Conservation (phyloP, 2,329 filamentous ascomycete species). For the Fusarium devonianum region DNA sequence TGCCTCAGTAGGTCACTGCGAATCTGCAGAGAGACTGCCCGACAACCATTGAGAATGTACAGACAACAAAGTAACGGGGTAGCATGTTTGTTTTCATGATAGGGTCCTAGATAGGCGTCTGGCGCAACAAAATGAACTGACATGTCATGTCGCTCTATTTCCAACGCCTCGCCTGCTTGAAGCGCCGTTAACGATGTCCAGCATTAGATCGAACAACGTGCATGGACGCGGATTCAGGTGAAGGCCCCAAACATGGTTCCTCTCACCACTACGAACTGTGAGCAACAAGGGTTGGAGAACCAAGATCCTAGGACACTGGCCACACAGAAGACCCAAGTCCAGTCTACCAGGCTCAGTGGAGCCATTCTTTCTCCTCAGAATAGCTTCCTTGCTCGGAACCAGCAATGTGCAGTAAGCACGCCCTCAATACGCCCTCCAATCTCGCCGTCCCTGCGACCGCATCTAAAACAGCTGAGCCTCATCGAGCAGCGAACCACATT, state of each 20-base stretch:
- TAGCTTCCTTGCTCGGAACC: conserved; percentile 3
- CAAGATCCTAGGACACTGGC: conserved; percentile 5
- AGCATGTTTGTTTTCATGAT: conserved; percentile 46
- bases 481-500: conserved; percentile 22
- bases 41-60: conserved; percentile 30
- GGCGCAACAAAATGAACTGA: conserved; percentile 52
- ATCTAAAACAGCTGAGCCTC: conserved; percentile 35
- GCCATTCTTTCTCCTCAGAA: conserved; percentile 15
- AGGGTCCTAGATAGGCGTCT: conserved; percentile 52
- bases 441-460: conserved; percentile 42
- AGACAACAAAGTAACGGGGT: conserved; percentile 35
- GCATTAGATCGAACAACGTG: conserved; percentile 21
- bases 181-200: conserved; percentile 12
- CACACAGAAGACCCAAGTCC: conserved; percentile 5
- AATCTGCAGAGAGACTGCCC: background rate
- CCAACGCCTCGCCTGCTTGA: conserved; percentile 5
- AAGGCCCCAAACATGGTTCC: conserved; percentile 12
- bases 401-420: conserved; percentile 14
- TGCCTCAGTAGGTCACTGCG: background rate
- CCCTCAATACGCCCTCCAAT: conserved; percentile 31
- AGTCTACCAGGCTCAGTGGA: conserved; percentile 17
- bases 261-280: conserved; percentile 11
- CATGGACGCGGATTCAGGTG: conserved; percentile 25
- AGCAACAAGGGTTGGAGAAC: conserved; percentile 9
- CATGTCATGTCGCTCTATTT: conserved; percentile 39